Evolutionary conservation across 2,329 filamentous ascomycete genomes (phyloP).

Genomic region (Neofusicoccum laricinum): DNA sequence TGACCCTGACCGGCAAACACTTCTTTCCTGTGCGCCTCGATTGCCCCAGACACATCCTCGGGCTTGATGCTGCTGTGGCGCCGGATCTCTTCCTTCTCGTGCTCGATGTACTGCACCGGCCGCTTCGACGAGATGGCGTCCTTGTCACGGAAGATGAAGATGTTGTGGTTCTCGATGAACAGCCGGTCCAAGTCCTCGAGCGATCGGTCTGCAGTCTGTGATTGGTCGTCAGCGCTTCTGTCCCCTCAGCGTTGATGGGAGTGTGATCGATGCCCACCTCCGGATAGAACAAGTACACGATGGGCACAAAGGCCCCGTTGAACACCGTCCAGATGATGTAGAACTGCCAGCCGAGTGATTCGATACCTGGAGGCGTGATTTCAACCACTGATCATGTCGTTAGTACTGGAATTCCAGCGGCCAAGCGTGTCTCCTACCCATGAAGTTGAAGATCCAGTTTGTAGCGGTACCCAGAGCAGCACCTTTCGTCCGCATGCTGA

Average conservation of each 20-base stretch:
- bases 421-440: slow-evolving; percentile 20
- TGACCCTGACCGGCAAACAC: background rate
- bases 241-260: too few species aligned
- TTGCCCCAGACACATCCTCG: slow-evolving; percentile 17
- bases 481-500: slow-evolving; percentile 50
- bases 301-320: slow-evolving; percentile 49
- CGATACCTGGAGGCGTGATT: slow-evolving; percentile 45
- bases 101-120: slow-evolving; percentile 48
- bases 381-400: slow-evolving; percentile 31
- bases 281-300: slow-evolving; percentile 36
- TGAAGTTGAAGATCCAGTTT: slow-evolving; percentile 51
- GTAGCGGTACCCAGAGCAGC: slow-evolving; percentile 50
- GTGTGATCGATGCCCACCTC: slow-evolving; percentile 5
- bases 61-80: slow-evolving; percentile 19
- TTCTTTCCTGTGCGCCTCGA: slow-evolving; percentile 11
- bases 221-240: too few species aligned
- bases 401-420: background rate
- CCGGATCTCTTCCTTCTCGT: slow-evolving; percentile 37
- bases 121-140: slow-evolving; percentile 46
- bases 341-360: slow-evolving; percentile 40
- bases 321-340: slow-evolving; percentile 47
- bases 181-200: slow-evolving; percentile 33
- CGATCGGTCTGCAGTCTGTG: slow-evolving; percentile 24
- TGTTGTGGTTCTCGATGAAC: slow-evolving; percentile 25
- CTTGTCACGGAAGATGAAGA: slow-evolving; percentile 50